Evolutionary conservation across 2,329 filamentous ascomycete species (phyloP).

Genomic region (Diaporthe citri): DNA sequence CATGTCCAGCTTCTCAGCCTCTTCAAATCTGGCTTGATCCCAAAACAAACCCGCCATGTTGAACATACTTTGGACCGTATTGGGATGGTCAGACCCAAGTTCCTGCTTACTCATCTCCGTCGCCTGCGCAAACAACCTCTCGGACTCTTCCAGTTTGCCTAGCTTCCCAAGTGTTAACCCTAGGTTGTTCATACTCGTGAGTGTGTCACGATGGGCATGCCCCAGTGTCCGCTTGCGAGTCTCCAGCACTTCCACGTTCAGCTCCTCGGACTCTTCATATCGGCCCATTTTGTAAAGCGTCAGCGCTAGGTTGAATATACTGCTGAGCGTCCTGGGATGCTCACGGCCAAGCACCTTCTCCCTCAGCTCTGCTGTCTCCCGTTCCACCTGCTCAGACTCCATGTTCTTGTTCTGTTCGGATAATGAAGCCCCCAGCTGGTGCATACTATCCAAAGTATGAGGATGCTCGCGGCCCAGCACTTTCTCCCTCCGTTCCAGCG

Average conservation of each 20-base stretch:
- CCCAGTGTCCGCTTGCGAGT: not conserved
- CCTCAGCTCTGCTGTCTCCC: not conserved
- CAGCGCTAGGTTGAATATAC: not conserved
- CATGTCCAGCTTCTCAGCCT: not conserved
- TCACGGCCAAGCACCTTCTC: not conserved
- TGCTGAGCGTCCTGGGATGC: not conserved
- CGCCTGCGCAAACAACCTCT: not conserved
- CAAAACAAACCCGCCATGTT: not conserved
- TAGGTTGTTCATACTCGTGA: not conserved
- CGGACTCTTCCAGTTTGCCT: not conserved
- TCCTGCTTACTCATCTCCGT: not conserved
- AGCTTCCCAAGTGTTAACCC: not conserved
- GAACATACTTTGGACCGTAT: not conserved
- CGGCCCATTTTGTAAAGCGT: not conserved
- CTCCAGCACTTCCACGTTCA: not conserved
- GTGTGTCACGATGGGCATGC: not conserved
- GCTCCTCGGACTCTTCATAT: not conserved
- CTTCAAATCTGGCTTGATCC: not conserved
- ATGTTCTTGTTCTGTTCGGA: not conserved
- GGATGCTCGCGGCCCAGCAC: not conserved
- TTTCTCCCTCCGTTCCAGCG: not conserved
- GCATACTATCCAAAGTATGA: not conserved
- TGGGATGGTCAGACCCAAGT: not conserved
- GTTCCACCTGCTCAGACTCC: not conserved
- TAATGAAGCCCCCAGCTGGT: not conserved